Evolutionary conservation across 2,329 filamentous ascomycete genomes (phyloP), one percentile per base, ranked within the genome.

Genomic region (Ophiobolus disseminans): DNA sequence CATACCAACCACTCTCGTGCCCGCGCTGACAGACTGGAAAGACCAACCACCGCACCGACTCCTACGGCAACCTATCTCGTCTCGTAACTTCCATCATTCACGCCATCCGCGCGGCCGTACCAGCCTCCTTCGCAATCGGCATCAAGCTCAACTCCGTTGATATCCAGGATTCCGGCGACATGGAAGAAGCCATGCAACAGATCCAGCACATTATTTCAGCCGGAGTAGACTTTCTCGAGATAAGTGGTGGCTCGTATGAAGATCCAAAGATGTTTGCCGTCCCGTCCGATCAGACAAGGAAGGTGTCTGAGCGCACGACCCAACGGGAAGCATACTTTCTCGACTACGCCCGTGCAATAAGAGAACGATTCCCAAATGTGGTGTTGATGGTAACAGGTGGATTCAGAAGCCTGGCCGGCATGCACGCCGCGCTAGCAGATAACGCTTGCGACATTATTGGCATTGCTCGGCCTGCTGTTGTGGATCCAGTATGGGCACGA

Each of bases 261-360:
- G 45, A 60, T 40, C 45, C 45, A 37, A 38, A 26, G n/a, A 48
- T 49, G 45, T 21, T n/a, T n/a, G n/a, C n/a, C n/a, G n/a, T n/a
- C n/a, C 28, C 31, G 40, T 17, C 11, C 45, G 31, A 7, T 11
- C 23, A 26, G 23, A 26, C 7, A 26, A 11, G 6, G 10, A 32
- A 32, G 10, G 30, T 32, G 2, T 32, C 53, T 42, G 55, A 31
- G 17, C 75, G 76, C 5, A 85, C 83, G 1, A 70, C 73, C 10
- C 78, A 78, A 0, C 79, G 86, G 6, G 86, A 89, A 58, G 84
- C 85, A 0, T 89, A 86, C 75, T 89, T 90, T 72, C 74, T 88
- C 1, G 82, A 87, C 36, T 89, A 88, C 54, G 82, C 73, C 0
- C 39, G 83, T 11, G 58, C 66, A 26, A 81, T 86, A 40, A 73